These are phyloP conservation scores for Coniosporium tulheliwenetii DNA, from an alignment of 2,329 filamentous ascomycete genomes.

Conservation along the genomic window DNA sequence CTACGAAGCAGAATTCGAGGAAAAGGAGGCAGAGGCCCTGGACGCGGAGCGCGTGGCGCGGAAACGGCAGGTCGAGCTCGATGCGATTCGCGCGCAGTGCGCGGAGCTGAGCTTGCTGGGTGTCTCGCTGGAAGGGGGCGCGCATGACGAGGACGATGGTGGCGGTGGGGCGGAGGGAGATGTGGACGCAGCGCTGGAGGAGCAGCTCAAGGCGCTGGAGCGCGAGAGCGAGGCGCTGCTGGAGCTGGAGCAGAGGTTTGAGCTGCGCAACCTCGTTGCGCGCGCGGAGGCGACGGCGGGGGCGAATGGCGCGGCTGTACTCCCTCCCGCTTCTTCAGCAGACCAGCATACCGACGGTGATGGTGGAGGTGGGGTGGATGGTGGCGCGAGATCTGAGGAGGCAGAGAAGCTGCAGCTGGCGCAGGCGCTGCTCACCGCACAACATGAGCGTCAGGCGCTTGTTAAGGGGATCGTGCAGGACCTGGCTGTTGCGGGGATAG, in stretches of 20 bases:
- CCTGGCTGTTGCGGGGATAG: constrained; percentile 51
- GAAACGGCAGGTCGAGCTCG: constrained; percentile 53
- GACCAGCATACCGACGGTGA: constrained; percentile 9
- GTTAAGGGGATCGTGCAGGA: constrained; percentile 55
- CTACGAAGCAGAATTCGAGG: constrained; percentile 61
- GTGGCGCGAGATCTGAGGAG: constrained; percentile 25
- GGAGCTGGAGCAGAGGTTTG: constrained; percentile 26
- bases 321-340: neutral
- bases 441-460: constrained; percentile 44
- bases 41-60: constrained; percentile 31
- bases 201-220: constrained; percentile 16
- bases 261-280: constrained; percentile 17
- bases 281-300: constrained; percentile 1
- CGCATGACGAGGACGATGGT: constrained; percentile 13
- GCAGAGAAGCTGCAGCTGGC: constrained; percentile 44
- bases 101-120: constrained; percentile 25
- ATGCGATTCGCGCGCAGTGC: constrained; percentile 42
- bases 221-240: constrained; percentile 25
- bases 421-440: constrained; percentile 38
- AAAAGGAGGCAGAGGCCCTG: constrained; percentile 43
- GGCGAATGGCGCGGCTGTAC: constrained; percentile 6
- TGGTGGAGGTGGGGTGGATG: constrained; percentile 22
- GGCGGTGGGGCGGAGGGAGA: constrained; percentile 1
- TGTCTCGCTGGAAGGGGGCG: no score
- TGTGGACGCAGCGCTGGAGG: constrained; percentile 10